Evolutionary conservation across 345 rosid species (phyloP).

Genomic region (Salix purpurea): DNA sequence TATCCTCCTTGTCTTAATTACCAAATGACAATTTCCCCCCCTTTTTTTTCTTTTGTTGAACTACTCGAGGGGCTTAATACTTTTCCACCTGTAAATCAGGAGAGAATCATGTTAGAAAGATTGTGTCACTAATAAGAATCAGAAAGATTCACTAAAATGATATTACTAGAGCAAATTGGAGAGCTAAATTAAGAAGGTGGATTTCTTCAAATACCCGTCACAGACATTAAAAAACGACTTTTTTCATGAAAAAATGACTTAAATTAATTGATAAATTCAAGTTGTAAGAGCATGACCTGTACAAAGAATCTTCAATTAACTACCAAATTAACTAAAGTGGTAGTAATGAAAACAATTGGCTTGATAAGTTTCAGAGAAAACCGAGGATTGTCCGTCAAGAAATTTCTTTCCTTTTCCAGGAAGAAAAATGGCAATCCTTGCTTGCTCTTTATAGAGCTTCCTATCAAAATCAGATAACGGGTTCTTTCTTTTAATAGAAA

Average conservation of each 20-base stretch:
- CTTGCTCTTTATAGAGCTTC: background rate
- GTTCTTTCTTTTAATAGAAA: slow-evolving; percentile 12
- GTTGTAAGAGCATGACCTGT: background rate
- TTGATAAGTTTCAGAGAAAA: background rate
- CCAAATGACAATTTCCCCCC: slow-evolving; percentile 1
- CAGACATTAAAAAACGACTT: background rate
- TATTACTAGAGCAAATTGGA: background rate
- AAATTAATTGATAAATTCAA: slow-evolving; percentile 4
- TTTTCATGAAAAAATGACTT: background rate
- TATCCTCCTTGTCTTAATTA: slow-evolving; percentile 44
- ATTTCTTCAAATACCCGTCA: background rate
- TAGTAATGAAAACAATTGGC: too few species aligned
- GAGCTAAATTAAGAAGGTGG: background rate
- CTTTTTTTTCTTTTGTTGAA: slow-evolving; percentile 4
- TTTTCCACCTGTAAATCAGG: slow-evolving; percentile 36
- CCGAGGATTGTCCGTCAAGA: slow-evolving; percentile 5
- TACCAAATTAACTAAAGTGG: background rate
- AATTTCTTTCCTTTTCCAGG: background rate
- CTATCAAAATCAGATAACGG: slow-evolving; percentile 12
- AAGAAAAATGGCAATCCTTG: background rate
- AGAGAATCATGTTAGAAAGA: slow-evolving; percentile 5
- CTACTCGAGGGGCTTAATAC: slow-evolving; percentile 7
- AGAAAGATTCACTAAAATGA: background rate
- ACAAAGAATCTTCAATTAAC: background rate
- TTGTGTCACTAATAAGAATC: background rate